Base-by-base conservation (phyloP, 2,329 filamentous ascomycete genomes). In the Pseudopyrenochaeta lycopersici region DNA sequence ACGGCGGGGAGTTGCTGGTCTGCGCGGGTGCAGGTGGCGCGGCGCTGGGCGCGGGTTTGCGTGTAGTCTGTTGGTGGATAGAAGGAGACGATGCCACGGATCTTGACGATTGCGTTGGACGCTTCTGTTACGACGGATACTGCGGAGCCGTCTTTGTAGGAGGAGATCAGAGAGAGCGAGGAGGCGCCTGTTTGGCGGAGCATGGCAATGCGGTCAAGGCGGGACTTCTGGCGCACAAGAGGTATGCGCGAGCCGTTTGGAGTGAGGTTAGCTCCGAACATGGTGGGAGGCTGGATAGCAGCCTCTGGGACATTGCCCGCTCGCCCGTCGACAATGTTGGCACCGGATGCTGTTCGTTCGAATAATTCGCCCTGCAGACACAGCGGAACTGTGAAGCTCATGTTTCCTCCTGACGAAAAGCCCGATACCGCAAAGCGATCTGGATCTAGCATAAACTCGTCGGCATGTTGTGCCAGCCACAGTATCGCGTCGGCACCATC, bases 31-130 rank as follows among this genome's bases (percentile, higher is more conserved):
- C 81, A 85, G 49, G 81, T 83, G 32, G 81, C 80, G 35, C 85
- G 81, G 29, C 86, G 85, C 59, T 85, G 80, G 20, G 81, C 82
- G 27, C 86, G 83, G 2, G 85, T 83, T 44, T 83, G 79, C 11
- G 85, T 84, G 70, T 87, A 88, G 71, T 88, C 86, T 31, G 85
- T 80, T 21, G 84, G 79, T 1, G 86, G 86, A 57, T 88, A 88
- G 82, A 85, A 88, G 43, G 84, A 82, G 33, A 86, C 80, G 47
- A 87, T 80, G 41, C 81, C 83, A 51, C 83, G 76, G 56, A 88
- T 82, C 18, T 79, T 76, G 20, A 71, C 62, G 12, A 86, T 66
- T 2, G 60, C 53, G 21, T 79, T 77, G 46, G 65, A 66, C 23
- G 66, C 68, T 38, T 71, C 67, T 18, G 68, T 68, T 47, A 64